A percentile compares a stretch with the other conserved stretches of the same genome.
phyloP scores from a whole-genome alignment of 164 flowering plant species.

The Taxillus chinensis region DNA sequence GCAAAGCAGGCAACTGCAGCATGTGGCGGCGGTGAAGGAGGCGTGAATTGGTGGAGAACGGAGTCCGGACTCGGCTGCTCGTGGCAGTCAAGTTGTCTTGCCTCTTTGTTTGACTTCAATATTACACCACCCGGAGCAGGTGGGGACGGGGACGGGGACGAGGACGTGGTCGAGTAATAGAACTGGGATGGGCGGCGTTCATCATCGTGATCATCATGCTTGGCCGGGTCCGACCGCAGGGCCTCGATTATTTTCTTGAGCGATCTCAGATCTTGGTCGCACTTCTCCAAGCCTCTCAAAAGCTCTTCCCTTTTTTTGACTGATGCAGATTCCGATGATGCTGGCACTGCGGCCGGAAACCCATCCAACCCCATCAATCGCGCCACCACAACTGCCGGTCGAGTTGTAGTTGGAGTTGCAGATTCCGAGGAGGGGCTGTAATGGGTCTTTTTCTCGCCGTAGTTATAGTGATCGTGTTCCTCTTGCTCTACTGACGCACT shows the following conservation, averaged over 20 bases:
- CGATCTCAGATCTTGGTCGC: constrained; percentile 64
- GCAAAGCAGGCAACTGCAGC: too few relatives aligned
- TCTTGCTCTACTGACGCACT: constrained; percentile 16
- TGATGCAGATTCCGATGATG: constrained; percentile 2
- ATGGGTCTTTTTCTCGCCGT: constrained; percentile 41
- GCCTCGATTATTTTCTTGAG: constrained; percentile 56
- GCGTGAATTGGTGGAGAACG: constrained; percentile 23
- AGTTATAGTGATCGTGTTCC: constrained; percentile 43
- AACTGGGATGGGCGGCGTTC: constrained; percentile 4
- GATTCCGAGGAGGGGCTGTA: constrained; percentile 15
- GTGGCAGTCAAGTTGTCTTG: too few relatives aligned
- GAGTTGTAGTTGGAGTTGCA: neutral
- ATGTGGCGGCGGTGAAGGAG: constrained; percentile 9
- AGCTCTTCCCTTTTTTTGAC: constrained; percentile 42
- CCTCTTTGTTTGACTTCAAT: too few relatives aligned
- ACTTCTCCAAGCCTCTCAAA: constrained; percentile 60
- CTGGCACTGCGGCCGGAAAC: constrained; percentile 8
- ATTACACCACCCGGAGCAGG: too few relatives aligned
- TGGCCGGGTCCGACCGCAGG: constrained; percentile 19
- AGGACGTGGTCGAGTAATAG: too few relatives aligned
- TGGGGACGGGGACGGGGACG: too few relatives aligned
- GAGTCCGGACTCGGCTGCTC: constrained; percentile 58
- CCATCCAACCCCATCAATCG: constrained; percentile 32
- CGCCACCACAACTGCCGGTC: constrained; percentile 25
- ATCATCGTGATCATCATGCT: neutral